These are phyloP conservation scores for Vaccinium macrocarpon DNA, from an alignment of 148 eudicot genomes.

Conservation along the genomic window DNA sequence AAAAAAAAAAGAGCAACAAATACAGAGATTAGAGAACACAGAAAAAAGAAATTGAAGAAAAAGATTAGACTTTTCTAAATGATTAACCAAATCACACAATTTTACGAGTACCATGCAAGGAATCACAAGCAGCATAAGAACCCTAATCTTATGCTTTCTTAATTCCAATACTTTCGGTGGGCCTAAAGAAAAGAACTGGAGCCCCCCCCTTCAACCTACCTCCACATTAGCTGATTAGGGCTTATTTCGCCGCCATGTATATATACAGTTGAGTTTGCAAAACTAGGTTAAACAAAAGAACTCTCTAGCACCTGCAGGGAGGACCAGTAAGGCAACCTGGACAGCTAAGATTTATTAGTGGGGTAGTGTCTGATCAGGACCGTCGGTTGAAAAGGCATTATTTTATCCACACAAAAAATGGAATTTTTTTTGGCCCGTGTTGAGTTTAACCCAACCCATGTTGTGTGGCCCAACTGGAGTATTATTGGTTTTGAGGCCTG, in stretches of 20 bases:
- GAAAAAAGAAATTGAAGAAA: background rate
- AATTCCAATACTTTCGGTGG: background rate
- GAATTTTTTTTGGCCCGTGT: background rate
- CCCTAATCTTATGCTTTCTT: background rate
- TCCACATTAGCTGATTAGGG: background rate
- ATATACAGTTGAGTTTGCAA: background rate
- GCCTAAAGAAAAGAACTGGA: background rate
- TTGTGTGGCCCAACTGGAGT: too few species aligned
- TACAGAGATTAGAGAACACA: background rate
- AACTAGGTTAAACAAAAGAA: background rate
- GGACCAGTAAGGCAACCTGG: background rate
- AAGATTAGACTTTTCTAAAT: background rate
- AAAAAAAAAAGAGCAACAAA: background rate
- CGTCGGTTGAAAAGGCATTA: background rate
- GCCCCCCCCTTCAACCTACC: background rate
- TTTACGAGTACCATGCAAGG: background rate
- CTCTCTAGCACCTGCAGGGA: background rate
- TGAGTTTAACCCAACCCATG: background rate
- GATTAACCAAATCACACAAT: constrained; percentile 2
- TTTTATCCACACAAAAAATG: too few species aligned
- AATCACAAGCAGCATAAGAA: background rate
- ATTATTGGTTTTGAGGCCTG: too few species aligned
- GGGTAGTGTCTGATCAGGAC: background rate
- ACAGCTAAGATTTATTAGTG: background rate
- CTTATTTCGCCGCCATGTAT: background rate